Evolutionary conservation across 768 basidiomycete species (phyloP), one percentile per base, ranked within the genome.

Genomic region (Dendrothele bispora): DNA sequence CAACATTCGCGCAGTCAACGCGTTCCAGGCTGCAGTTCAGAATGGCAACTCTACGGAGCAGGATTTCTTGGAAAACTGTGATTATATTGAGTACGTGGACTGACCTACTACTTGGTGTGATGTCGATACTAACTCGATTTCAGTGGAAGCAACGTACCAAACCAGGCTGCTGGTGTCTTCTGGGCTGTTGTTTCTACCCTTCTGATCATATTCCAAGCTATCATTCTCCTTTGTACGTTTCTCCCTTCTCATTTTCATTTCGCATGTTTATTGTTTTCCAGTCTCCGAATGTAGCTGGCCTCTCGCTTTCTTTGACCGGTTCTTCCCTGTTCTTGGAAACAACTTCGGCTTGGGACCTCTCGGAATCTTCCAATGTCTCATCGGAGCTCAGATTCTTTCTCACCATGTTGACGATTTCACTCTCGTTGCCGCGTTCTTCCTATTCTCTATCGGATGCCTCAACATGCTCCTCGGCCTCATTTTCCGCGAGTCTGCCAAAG

Each of bases 101-200:
- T 42, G 43, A 48, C 24, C 12, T n/a, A 26, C 37, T 5, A 43
- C 25, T 34, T 40, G 36, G 14, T 7, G 18, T 38, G 6, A 7
- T 12, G 3, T 48, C 51, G 27, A 24, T 28, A 49, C 20, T 27
- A 15, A 30, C 22, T 48, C 43, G 43, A 18, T 18, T 52, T 47
- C 47, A 80, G 70, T 53, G 86, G 81, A 49, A 89, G 84, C 64
- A 91, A 91, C 2, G 91, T 97, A 4, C 93, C 93, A 4, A 91
- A 91, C 65, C 92, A 95, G 63, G 79, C 89, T 25, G 93, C 89
- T 17, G 93, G 93, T 22, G 79, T 82, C 7, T 95, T 97, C 69
- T 97, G 92, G 89, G 88, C 90, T 4, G 83, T 95, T 52, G 71
- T 95, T 53, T 91, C 91, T 66, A 77, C 90, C 50, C 76, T 95